Base-by-base conservation (phyloP, 2,329 filamentous ascomycete genomes). In the Graphiopsis chlorocephala region DNA sequence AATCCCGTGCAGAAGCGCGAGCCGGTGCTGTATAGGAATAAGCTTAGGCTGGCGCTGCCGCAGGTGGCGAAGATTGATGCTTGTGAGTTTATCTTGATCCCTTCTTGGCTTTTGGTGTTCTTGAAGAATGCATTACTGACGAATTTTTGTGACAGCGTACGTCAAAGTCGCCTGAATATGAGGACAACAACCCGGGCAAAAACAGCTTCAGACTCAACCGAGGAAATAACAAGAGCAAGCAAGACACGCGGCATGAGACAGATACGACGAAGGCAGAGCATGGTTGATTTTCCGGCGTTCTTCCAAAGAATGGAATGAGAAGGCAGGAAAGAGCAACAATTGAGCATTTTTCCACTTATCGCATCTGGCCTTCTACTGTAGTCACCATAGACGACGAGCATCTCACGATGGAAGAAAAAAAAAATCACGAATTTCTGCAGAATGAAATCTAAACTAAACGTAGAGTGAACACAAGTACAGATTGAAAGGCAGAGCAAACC, bases 41-140 rank as follows among this genome's bases (percentile, higher is more conserved):
- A 99, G 80, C 88, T 99, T 50, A 85, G 90, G 65, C 79, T 99
- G 76, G 90, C 93, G 35, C 78, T 99, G 77, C 95, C 95, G 64
- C 90, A 95, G 77, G 82, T 99, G 61, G 86, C 86, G 75, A 93
- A 99, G 82, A 97, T 99, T 76, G 95, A 99, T 86, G 95, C 95
- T 65, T 96, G 94, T 97, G 83, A 87, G 93, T 91, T 4, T 25
- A 10, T 42, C 47, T 29, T 8, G 4, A 2, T 53, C 8, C 15
- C 7, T 42, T 35, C n/a, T n/a, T n/a, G n/a, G n/a, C n/a, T n/a
- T n/a, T n/a, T n/a, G n/a, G n/a, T n/a, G n/a, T n/a, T 42, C 20
- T 17, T 23, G 26, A 26, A 2, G 1, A 20, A 31, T 31, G 4
- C 17, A 47, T 38, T 56, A 26, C 61, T 63, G 35, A 63, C 35